These are phyloP conservation scores for Acacia melanoxylon DNA, from an alignment of 306 rosid species.

Conservation along the genomic window DNA sequence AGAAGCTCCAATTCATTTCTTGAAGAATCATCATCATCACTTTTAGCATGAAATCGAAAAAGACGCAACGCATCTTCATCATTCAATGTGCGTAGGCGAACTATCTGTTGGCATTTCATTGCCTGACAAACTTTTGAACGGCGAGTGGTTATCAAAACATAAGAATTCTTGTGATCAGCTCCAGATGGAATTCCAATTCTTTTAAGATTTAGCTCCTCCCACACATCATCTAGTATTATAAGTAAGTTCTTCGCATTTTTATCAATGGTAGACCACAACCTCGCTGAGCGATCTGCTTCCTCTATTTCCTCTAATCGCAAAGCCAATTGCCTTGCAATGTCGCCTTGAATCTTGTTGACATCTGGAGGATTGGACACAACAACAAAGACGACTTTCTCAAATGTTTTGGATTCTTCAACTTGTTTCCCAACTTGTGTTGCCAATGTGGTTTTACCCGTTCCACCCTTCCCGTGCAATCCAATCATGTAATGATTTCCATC, in stretches of 20 bases:
- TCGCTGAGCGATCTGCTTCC: background rate
- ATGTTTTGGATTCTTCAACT: background rate
- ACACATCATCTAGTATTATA: background rate
- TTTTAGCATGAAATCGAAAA: background rate
- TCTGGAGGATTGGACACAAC: background rate
- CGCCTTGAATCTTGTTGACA: background rate
- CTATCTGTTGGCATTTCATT: constrained; percentile 12
- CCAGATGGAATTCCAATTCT: constrained; percentile 22
- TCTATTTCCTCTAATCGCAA: background rate
- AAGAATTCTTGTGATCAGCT: background rate
- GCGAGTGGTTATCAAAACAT: constrained; percentile 23
- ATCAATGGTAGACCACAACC: background rate
- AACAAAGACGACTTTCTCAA: background rate
- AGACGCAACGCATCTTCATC: constrained; percentile 2
- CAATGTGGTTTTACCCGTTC: background rate
- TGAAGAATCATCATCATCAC: too few relatives aligned
- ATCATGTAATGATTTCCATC: background rate
- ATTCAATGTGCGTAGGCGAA: background rate
- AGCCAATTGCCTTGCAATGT: background rate
- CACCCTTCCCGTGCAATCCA: background rate
- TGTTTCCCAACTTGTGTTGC: background rate
- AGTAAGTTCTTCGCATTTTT: background rate
- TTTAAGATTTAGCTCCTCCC: background rate
- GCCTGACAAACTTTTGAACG: background rate
- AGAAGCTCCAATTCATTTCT: background rate